Evolutionary conservation across 2,329 filamentous ascomycete species (phyloP), one percentile per base, ranked within the genome.

Genomic region (Scytalidium sp.): DNA sequence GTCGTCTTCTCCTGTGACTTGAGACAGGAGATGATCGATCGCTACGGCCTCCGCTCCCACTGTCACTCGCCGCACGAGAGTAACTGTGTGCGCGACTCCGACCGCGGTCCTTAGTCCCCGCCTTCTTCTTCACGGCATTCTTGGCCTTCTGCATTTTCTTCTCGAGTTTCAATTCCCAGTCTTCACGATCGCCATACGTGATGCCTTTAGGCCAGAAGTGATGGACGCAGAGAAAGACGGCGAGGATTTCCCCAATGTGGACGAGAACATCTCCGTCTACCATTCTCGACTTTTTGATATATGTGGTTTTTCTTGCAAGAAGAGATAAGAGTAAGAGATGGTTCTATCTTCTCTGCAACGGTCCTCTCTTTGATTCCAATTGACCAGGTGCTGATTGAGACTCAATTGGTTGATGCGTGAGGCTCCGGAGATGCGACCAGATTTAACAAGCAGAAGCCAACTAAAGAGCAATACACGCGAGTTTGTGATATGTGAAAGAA

Each of bases 141-240:
- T 10, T 10, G 5, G 32, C 13, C 40, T 52, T 45, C 2, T 49
- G 48, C 17, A 55, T 48, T 10, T 41, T 42, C n/a, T 47, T 55
- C 51, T 59, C 60, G 17, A 15, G 7, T n/a, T 36, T 36, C 32
- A 36, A n/a, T 15, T 36, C 32, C 56, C 56, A 59, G 1, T 56
- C 54, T 41, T 61, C 60, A 41, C 51, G 41, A n/a, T 60, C 56
- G 19, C 59, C 54, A 23, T 61, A 60, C 2, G 50, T 56, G 13
- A 60, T 46, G 2, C 60, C 60, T 29, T 59, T 61, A 1, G 60
- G 61, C 57, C 58, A 62, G n/a, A 62, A 56, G 19, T 62, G 54
- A 40, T 61, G 56, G 2, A 52, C 55, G 23, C 54, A 58, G 22
- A 55, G 46, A 53, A 62, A 58, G 19, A 57, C 53, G 7, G 55